phyloP scores from a whole-genome alignment of 495 filamentous ascomycete species.

The Aspergillus indologenus region DNA sequence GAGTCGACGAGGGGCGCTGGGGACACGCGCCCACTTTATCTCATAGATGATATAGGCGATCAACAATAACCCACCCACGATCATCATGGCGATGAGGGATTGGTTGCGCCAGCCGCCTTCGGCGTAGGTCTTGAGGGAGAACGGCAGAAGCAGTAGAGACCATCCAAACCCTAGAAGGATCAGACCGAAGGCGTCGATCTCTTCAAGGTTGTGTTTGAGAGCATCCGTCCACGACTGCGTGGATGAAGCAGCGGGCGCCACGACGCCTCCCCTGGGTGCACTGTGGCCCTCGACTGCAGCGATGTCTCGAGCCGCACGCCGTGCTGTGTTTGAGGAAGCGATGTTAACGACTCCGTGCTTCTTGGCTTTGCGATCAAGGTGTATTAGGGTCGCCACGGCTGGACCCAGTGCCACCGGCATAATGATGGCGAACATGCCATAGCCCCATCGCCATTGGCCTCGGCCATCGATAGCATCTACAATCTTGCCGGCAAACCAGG shows the following conservation, averaged over 20 bases:
- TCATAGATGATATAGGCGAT: constrained; percentile 12
- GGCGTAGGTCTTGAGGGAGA: constrained; percentile 45
- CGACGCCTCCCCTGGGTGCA: too few species aligned
- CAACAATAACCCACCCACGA: constrained; percentile 8
- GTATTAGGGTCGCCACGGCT: constrained; percentile 39
- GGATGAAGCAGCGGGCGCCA: too few species aligned
- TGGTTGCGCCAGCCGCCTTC: constrained; percentile 16
- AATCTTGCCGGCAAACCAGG: constrained; percentile 25
- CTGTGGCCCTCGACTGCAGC: too few species aligned
- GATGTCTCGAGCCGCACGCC: neutral
- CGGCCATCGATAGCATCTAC: constrained; percentile 32
- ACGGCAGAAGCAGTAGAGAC: constrained; percentile 53
- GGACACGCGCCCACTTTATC: constrained; percentile 1
- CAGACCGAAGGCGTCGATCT: constrained; percentile 36
- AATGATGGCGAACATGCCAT: constrained; percentile 55
- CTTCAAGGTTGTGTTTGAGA: neutral
- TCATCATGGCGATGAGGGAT: constrained; percentile 17
- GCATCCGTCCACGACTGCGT: neutral
- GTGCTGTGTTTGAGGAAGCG: constrained; percentile 7
- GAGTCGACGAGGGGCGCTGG: constrained; percentile 9
- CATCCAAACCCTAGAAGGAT: constrained; percentile 29
- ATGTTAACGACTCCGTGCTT: constrained; percentile 24
- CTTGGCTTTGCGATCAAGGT: constrained; percentile 52
- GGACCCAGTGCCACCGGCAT: constrained; percentile 48
- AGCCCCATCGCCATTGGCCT: constrained; percentile 56